A percentile compares a stretch with the other conserved stretches of the same genome.
phyloP scores from a whole-genome alignment of 768 basidiomycete species.

The Termitomyces sp. region DNA sequence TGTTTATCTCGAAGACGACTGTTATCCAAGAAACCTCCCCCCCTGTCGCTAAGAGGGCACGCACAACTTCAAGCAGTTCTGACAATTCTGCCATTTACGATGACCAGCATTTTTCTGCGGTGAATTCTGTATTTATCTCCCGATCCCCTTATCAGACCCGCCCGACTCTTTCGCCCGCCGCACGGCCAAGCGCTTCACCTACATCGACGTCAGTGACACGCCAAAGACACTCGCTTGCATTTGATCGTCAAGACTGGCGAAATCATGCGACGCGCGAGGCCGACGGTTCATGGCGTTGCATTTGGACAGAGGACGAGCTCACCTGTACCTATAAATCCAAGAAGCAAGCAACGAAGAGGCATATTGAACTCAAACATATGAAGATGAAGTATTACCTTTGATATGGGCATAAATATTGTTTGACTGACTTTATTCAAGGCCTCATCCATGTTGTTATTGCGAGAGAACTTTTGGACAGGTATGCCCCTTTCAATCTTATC shows the following conservation, averaged over 20 bases:
- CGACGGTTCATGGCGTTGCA: slow-evolving; percentile 9
- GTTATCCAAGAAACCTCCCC: not conserved
- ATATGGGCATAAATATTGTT: not conserved
- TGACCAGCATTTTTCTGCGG: not conserved
- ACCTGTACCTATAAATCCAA: slow-evolving; percentile 14
- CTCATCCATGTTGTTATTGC: slow-evolving; percentile 14
- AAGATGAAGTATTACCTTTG: slow-evolving; percentile 10
- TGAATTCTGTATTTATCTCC: not conserved
- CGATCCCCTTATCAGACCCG: not conserved
- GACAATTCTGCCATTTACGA: not conserved
- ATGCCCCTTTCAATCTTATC: not conserved
- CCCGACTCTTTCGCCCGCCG: not conserved
- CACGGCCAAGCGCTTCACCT: not conserved
- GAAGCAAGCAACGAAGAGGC: slow-evolving; percentile 20
- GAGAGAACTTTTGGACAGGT: slow-evolving; percentile 16
- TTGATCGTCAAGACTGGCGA: slow-evolving; percentile 10
- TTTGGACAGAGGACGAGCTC: slow-evolving; percentile 5
- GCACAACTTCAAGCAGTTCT: not conserved
- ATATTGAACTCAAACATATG: slow-evolving; percentile 20
- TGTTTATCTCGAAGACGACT: not conserved
- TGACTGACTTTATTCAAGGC: slow-evolving; percentile 4
- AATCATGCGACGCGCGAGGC: slow-evolving; percentile 3
- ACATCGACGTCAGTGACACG: not conserved
- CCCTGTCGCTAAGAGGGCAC: slow-evolving; percentile 4
- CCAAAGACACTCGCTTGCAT: not conserved